These are phyloP conservation scores for Boletellus emodensis DNA, from an alignment of 768 basidiomycete species.

Conservation along the genomic window DNA sequence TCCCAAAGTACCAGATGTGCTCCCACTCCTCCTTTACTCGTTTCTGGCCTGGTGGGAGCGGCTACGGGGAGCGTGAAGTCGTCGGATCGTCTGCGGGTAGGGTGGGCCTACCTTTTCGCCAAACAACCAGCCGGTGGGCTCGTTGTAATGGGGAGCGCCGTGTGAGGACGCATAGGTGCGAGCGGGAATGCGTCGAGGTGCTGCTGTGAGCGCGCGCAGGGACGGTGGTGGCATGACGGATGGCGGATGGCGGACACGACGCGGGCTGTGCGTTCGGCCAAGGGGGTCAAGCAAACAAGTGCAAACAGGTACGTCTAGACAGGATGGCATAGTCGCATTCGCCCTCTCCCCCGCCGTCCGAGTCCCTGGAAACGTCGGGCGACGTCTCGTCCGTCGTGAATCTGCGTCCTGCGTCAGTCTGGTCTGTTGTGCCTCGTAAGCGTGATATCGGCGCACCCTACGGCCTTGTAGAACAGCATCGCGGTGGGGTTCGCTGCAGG, in stretches of 20 bases:
- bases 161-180: constrained; percentile 61
- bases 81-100: not conserved
- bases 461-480: constrained; percentile 46
- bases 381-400: constrained; percentile 53
- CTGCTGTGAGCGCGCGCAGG: constrained; percentile 34
- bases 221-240: constrained; percentile 34
- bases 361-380: constrained; percentile 35
- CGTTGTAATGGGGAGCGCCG: constrained; percentile 81
- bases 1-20: constrained; percentile 83
- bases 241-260: too few species aligned
- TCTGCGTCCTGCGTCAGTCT: constrained; percentile 32
- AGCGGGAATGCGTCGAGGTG: constrained; percentile 21
- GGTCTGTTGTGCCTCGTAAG: not conserved
- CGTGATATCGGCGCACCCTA: constrained; percentile 42
- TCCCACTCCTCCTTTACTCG: constrained; percentile 91
- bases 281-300: constrained; percentile 17
- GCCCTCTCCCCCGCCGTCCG: constrained; percentile 26
- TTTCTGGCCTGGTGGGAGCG: constrained; percentile 75
- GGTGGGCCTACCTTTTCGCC: constrained; percentile 69
- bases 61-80: constrained; percentile 39
- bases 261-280: too few species aligned
- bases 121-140: constrained; percentile 83
- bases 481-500: constrained; percentile 44
- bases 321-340: constrained; percentile 39
- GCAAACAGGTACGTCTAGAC: constrained; percentile 30